These are phyloP conservation scores for Volvariella surrecta DNA, from an alignment of 1,284 basidiomycete species.

Conservation along the genomic window DNA sequence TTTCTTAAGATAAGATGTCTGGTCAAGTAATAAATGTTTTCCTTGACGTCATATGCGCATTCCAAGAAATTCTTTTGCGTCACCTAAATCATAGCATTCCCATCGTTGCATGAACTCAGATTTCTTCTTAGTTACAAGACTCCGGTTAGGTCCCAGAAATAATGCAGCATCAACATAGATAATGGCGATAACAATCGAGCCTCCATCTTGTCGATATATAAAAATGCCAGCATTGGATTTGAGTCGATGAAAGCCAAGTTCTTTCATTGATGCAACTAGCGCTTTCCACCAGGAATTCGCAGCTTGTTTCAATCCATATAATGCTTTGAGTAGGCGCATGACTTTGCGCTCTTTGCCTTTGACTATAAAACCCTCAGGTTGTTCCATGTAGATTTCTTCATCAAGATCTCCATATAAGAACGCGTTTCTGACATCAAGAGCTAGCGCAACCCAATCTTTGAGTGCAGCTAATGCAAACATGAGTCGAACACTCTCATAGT, in stretches of 20 bases:
- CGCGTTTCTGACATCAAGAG: conserved; percentile 28
- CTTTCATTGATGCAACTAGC: too few species aligned
- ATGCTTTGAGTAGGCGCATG: conserved; percentile 16
- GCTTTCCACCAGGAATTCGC: too few species aligned
- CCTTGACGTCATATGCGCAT: conserved; percentile 20
- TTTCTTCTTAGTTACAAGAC: conserved; percentile 13
- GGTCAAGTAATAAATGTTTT: conserved; percentile 20
- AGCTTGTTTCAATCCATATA: conserved; percentile 26
- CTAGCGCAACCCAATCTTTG: conserved; percentile 18
- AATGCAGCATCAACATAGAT: too few species aligned
- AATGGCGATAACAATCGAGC: too few species aligned
- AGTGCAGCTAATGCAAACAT: too few species aligned
- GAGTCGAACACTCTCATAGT: too few species aligned
- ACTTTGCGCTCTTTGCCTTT: conserved; percentile 11
- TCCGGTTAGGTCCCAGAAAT: conserved; percentile 12
- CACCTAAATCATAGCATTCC: conserved; percentile 26
- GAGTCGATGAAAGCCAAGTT: too few species aligned
- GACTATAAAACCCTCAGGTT: conserved; percentile 20
- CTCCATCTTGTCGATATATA: too few species aligned
- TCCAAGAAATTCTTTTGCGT: conserved; percentile 23
- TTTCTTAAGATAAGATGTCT: conserved; percentile 23
- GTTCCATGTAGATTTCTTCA: conserved; percentile 27
- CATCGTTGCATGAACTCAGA: conserved; percentile 19
- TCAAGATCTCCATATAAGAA: conserved; percentile 28
- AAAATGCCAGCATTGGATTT: too few species aligned